A percentile compares a stretch with the other conserved stretches of the same genome.
These are phyloP conservation scores for Albizia julibrissin DNA, from an alignment of 306 rosid genomes.

Conservation along the genomic window DNA sequence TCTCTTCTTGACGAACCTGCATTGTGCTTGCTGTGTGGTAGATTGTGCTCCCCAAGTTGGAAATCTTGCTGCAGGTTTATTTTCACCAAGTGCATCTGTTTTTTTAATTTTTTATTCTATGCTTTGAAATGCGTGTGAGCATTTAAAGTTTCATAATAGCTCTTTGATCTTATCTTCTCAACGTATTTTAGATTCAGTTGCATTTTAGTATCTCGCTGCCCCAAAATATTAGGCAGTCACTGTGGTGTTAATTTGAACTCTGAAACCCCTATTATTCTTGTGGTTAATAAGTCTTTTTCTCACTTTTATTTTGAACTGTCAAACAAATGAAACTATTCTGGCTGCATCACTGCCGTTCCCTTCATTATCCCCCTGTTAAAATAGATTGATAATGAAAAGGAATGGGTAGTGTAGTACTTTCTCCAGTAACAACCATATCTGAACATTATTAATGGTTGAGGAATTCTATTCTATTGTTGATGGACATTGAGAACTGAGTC, in stretches of 20 bases:
- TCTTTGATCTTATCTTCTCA: not conserved
- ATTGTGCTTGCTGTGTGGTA: constrained; percentile 90
- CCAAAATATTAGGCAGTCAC: constrained; percentile 20
- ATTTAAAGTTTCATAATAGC: constrained; percentile 5
- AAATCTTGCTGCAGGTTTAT: constrained; percentile 92
- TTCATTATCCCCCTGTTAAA: not conserved
- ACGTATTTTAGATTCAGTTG: constrained; percentile 17
- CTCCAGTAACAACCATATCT: not conserved
- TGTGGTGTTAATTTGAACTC: constrained; percentile 1
- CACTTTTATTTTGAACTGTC: not conserved
- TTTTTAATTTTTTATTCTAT: not conserved
- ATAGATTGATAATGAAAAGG: not conserved
- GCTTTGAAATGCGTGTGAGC: constrained; percentile 26
- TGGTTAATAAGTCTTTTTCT: not conserved
- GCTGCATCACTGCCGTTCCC: not conserved
- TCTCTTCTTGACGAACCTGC: constrained; percentile 76
- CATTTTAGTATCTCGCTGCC: not conserved
- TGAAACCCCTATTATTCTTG: not conserved
- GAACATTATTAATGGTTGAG: not conserved
- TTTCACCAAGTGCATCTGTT: constrained; percentile 16
- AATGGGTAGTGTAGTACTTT: not conserved
- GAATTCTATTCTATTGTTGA: not conserved
- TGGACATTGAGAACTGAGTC: not conserved
- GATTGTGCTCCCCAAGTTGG: constrained; percentile 88
- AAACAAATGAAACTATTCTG: not conserved